Evolutionary conservation across 192 early-diverging fungal genomes (phyloP).

Genomic region (Podila epigama): DNA sequence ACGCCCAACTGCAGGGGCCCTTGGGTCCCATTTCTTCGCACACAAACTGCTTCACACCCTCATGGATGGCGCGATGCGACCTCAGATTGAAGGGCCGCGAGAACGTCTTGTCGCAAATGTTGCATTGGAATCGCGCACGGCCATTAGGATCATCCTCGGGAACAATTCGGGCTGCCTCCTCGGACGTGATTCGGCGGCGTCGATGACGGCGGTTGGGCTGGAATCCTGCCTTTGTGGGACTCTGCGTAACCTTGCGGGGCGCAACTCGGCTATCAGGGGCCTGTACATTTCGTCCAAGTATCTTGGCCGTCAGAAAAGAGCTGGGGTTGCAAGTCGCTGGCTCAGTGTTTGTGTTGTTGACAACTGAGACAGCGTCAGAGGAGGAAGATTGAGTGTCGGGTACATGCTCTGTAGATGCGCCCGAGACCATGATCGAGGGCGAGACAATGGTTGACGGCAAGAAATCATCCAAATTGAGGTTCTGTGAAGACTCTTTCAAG

Average conservation of each 20-base stretch:
- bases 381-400: too few species aligned
- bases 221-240: conserved; percentile 45
- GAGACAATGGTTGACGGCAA: too few species aligned
- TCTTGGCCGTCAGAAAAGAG: conserved; percentile 26
- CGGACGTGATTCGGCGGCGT: conserved; percentile 41
- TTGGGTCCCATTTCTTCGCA: conserved; percentile 48
- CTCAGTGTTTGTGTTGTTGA: background rate
- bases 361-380: background rate
- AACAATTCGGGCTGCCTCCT: conserved; percentile 28
- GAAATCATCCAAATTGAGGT: background rate
- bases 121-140: conserved; percentile 36
- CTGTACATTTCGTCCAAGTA: conserved; percentile 20
- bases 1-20: conserved; percentile 67
- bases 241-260: conserved; percentile 34
- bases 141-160: conserved; percentile 21
- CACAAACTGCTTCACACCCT: conserved; percentile 62
- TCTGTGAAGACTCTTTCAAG: background rate
- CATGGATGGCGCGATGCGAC: conserved; percentile 68
- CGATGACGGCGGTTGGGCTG: conserved; percentile 21
- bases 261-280: conserved; percentile 18
- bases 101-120: conserved; percentile 58
- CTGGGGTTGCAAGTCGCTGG: background rate
- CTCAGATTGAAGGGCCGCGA: conserved; percentile 79
- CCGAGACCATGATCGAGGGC: too few species aligned
- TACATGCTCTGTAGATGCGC: too few species aligned